Evolutionary conservation across 176 grass and related monocot species (phyloP).

Genomic region (Carex pumila): DNA sequence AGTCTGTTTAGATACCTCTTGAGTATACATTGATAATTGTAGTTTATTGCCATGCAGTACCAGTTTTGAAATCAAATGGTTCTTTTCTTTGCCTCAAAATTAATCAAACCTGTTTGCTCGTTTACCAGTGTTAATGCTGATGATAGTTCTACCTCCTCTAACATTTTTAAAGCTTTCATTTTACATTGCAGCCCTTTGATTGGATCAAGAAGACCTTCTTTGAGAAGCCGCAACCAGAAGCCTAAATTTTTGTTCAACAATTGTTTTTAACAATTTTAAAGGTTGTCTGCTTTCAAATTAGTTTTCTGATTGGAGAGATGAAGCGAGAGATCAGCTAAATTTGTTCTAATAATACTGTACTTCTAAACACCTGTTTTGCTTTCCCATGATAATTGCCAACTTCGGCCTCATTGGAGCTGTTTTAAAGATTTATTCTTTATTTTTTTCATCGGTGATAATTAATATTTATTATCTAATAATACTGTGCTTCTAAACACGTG

Average conservation of each 20-base stretch:
- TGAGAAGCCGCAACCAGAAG: constrained; percentile 56
- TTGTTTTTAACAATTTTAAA: background rate
- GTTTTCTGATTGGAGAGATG: constrained; percentile 14
- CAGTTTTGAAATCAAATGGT: background rate
- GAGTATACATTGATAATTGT: background rate
- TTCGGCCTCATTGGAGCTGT: background rate
- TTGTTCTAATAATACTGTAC: constrained; percentile 8
- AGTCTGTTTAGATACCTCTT: background rate
- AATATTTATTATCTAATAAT: background rate
- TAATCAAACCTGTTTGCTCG: background rate
- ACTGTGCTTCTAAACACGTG: too few relatives aligned
- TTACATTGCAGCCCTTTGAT: constrained; percentile 56
- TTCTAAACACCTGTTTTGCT: constrained; percentile 2
- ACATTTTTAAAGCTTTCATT: background rate
- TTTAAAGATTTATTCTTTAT: background rate
- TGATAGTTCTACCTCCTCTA: background rate
- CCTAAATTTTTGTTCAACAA: constrained; percentile 22
- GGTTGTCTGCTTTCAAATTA: background rate
- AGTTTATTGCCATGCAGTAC: background rate
- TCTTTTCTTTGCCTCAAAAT: background rate
- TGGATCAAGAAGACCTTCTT: constrained; percentile 87
- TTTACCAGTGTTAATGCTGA: background rate
- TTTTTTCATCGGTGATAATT: background rate
- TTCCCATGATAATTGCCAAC: background rate
- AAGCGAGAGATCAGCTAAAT: constrained; percentile 2